Evolutionary conservation across 805 yeast genomes (phyloP), one percentile per base, ranked within the genome.

Genomic region (Teunomyces barrocoloradensis): DNA sequence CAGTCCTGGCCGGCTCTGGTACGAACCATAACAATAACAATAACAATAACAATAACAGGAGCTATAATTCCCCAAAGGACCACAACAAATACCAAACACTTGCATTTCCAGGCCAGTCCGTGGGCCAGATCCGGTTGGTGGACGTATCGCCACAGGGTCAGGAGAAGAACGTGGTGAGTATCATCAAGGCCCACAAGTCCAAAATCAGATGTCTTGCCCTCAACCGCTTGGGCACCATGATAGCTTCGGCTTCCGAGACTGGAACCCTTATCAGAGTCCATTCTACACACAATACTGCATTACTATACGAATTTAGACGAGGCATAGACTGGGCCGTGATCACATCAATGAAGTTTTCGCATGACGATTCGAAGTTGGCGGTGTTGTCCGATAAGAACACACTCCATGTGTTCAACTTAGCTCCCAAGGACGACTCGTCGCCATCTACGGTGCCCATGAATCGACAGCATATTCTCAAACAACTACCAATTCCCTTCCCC

Each of bases 301-400:
- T 89, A 43, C 58, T 89, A n/a, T 85, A 78, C 59, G 97, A 89
- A 62, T 91, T 91, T 58, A 74, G 98, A 55, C 74, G 99, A 43
- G 99, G 99, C 0, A 63, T 91, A 17, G 98, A 94, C 64, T 77
- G 84, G 44, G 97, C 97, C 1, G 73, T 76, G 13, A 79, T 94
- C 6, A 87, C 86, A 35, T 85, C 94, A 6, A 84, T 94, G 85
- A 82, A 82, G 45, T 90, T 92, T 62, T 85, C 92, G 4, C 90
- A 87, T 6, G 77, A 82, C 54, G 91, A 89, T 41, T 65, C 81
- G 9, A 80, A 82, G 57, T 71, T 94, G 42, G 97, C 97, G 0
- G 90, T 89, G 5, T 70, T 94, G 20, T 85, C 96, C 12, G 96
- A 89, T 66, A 94, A 92, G 61, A 84, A 82, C 55, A 94, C 99